Conservation (phyloP, 2,329 filamentous ascomycete genomes). For the Cladosporium phlei region DNA sequence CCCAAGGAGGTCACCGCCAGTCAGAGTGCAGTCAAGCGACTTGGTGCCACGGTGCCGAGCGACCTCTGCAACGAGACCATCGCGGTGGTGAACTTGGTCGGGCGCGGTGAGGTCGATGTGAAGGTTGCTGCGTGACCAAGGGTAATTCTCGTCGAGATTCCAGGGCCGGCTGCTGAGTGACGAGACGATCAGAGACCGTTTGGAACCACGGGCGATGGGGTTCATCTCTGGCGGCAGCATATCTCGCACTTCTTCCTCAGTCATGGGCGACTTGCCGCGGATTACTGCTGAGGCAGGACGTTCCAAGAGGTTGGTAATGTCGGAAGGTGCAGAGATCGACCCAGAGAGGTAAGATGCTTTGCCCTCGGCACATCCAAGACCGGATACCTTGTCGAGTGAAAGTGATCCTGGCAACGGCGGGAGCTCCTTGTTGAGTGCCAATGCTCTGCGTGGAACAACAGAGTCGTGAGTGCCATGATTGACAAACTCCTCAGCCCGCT, state of each 20-base stretch:
- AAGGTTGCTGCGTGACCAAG: conserved; percentile 38
- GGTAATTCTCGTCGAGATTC: conserved; percentile 46
- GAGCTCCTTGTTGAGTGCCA: conserved; percentile 32
- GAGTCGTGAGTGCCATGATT: conserved; percentile 35
- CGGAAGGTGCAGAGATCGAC: conserved; percentile 30
- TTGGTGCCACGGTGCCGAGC: conserved; percentile 25
- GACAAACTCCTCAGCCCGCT: conserved; percentile 35
- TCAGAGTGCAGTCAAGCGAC: conserved; percentile 24
- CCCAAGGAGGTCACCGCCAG: conserved; percentile 17
- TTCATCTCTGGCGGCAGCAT: conserved; percentile 31
- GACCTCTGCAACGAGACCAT: conserved; percentile 25
- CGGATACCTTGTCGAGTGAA: conserved; percentile 25
- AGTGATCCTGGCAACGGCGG: conserved; percentile 31
- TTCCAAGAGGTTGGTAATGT: conserved; percentile 22
- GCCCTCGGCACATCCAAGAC: conserved; percentile 19
- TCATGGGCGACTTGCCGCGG: conserved; percentile 27
- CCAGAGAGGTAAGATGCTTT: conserved; percentile 29
- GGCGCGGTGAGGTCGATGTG: conserved; percentile 39
- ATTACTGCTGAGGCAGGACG: conserved; percentile 28
- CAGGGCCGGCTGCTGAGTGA: conserved; percentile 40
- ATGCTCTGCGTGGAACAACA: conserved; percentile 18
- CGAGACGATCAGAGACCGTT: conserved; percentile 31
- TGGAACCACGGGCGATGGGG: conserved; percentile 28
- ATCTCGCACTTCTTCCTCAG: conserved; percentile 28
- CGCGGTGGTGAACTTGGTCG: conserved; percentile 28